These are phyloP conservation scores for Logfia minima DNA, from an alignment of 129 eudicot genomes.

Conservation along the genomic window DNA sequence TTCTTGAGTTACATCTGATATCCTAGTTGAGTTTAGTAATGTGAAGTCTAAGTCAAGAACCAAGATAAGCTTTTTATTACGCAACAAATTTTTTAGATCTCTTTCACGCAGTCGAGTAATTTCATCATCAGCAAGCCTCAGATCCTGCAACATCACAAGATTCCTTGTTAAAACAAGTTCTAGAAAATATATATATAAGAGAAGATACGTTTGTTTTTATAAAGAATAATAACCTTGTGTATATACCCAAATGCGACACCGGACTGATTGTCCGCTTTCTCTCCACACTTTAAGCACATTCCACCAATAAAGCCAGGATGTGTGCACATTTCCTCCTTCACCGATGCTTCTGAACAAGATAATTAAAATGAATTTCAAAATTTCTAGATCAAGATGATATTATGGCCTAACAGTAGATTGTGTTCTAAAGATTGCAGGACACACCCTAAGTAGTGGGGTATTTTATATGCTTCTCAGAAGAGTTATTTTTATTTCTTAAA, in stretches of 20 bases:
- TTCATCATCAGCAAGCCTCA: conserved; percentile 73
- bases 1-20: conserved; percentile 56
- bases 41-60: conserved; percentile 96
- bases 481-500: not conserved
- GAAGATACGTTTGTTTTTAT: conserved; percentile 15
- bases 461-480: not conserved
- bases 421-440: not conserved
- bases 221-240: conserved; percentile 59
- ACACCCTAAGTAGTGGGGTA: not conserved
- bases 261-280: conserved; percentile 57
- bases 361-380: conserved; percentile 10
- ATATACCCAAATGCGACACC: conserved; percentile 80
- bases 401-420: not conserved
- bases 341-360: conserved; percentile 47
- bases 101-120: conserved; percentile 57
- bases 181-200: not conserved
- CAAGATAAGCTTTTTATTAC: conserved; percentile 65
- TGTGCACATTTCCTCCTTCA: conserved; percentile 41
- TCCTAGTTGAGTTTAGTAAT: conserved; percentile 70
- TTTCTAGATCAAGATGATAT: not conserved
- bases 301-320: conserved; percentile 82
- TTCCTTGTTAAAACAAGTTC: conserved; percentile 16
- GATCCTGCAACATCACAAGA: conserved; percentile 49
- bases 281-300: conserved; percentile 80
- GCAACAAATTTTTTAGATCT: conserved; percentile 63